These are phyloP conservation scores for Mrakiaceae sp. DNA, from an alignment of 1,284 basidiomycete genomes.

Conservation along the genomic window DNA sequence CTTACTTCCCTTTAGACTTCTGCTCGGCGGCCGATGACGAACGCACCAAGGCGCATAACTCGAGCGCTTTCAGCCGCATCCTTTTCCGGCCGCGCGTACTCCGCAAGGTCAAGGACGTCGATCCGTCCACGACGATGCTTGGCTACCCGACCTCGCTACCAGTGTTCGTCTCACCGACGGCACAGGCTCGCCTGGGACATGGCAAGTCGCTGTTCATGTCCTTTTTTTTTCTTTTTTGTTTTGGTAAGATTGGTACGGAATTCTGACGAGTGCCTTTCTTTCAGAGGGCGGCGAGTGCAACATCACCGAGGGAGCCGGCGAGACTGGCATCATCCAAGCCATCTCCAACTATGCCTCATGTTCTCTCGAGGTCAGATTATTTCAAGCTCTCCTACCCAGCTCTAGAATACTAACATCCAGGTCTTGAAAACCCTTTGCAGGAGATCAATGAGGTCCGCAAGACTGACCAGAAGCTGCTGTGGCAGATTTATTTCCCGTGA, in stretches of 20 bases:
- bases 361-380: constrained; percentile 29
- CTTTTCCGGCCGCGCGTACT: constrained; percentile 43
- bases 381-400: too few relatives aligned
- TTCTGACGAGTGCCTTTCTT: too few relatives aligned
- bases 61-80: constrained; percentile 40
- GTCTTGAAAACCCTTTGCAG: not conserved
- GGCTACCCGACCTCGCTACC: constrained; percentile 25
- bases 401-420: too few relatives aligned
- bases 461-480: constrained; percentile 36
- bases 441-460: constrained; percentile 39
- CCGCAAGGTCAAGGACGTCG: not conserved
- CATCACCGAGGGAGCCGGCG: not conserved
- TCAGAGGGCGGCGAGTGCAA: too few relatives aligned
- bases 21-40: constrained; percentile 35
- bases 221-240: too few relatives aligned
- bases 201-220: constrained; percentile 23
- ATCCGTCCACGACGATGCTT: not conserved
- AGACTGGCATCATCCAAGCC: constrained; percentile 1
- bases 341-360: constrained; percentile 37
- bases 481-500: constrained; percentile 10
- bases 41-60: constrained; percentile 29
- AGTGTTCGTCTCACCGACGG: constrained; percentile 41
- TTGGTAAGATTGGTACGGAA: too few relatives aligned
- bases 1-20: constrained; percentile 30
- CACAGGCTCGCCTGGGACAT: constrained; percentile 41